These are phyloP conservation scores for Penicillium sp. DNA, from an alignment of 2,329 filamentous ascomycete species.

Conservation along the genomic window DNA sequence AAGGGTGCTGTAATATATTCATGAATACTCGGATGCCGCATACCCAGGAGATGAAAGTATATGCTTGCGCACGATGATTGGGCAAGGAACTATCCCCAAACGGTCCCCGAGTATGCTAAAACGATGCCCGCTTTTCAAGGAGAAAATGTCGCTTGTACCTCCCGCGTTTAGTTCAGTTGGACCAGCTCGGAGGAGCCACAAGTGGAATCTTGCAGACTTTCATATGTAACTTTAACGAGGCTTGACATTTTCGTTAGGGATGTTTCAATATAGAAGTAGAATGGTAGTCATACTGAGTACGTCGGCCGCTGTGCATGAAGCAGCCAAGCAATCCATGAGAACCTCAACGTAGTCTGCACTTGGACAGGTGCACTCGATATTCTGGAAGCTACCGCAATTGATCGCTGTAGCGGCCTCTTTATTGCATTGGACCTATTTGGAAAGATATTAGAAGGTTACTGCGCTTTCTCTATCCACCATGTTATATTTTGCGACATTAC, in stretches of 20 bases:
- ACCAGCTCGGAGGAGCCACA: constrained; percentile 1
- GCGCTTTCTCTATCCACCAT: background rate
- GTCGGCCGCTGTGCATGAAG: background rate
- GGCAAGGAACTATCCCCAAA: too few species aligned
- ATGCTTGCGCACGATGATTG: too few species aligned
- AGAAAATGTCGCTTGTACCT: too few species aligned
- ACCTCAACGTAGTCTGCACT: constrained; percentile 1
- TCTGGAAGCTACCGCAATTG: background rate
- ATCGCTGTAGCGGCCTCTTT: background rate
- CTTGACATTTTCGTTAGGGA: background rate
- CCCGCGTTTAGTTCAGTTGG: background rate
- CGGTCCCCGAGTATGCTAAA: too few species aligned
- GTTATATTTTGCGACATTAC: background rate
- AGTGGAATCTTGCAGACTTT: constrained; percentile 4
- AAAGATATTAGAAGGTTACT: background rate
- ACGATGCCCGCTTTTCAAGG: too few species aligned
- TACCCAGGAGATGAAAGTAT: too few species aligned
- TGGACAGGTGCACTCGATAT: background rate
- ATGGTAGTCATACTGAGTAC: background rate
- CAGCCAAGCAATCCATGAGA: constrained; percentile 3
- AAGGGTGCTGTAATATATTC: too few species aligned
- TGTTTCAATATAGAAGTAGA: background rate
- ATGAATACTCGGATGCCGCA: too few species aligned
- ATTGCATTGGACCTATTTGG: background rate
- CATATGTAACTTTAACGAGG: background rate